Percentiles rank a stretch among this genome's conserved stretches.
Evolutionary conservation across 2,329 filamentous ascomycete genomes (phyloP).

Genomic region (Fusarium duplospermum): DNA sequence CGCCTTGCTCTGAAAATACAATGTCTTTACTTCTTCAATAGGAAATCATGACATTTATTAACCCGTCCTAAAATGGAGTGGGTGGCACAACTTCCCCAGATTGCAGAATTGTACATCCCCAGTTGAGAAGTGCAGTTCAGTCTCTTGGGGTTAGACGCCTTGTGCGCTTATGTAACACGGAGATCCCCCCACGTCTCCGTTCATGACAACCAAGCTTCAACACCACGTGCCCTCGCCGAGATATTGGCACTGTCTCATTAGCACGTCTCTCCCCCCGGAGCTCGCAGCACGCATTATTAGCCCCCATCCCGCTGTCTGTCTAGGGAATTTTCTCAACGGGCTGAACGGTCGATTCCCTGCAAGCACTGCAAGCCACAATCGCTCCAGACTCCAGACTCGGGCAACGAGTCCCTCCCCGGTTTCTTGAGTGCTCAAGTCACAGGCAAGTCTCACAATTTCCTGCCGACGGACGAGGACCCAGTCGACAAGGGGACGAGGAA

Average conservation of each 20-base stretch:
- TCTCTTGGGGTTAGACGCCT: neutral
- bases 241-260: conserved; percentile 23
- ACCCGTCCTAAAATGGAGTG: neutral
- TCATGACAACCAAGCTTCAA: conserved; percentile 30
- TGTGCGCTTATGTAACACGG: conserved; percentile 14
- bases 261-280: neutral
- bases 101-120: neutral
- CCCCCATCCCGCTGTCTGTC: neutral
- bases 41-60: neutral
- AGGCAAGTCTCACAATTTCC: conserved; percentile 9
- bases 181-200: conserved; percentile 23
- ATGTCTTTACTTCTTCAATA: neutral
- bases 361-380: conserved; percentile 30
- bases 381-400: conserved; percentile 25
- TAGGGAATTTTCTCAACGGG: conserved; percentile 1
- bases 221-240: conserved; percentile 38
- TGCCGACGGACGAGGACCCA: conserved; percentile 10
- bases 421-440: neutral
- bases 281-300: conserved; percentile 3
- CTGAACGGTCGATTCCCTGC: conserved; percentile 5
- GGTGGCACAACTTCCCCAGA: neutral
- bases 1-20: neutral
- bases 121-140: neutral
- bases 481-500: conserved; percentile 10
- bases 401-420: neutral